Percentiles rank a stretch among this genome's conserved stretches.
phyloP scores from a whole-genome alignment of 371 early-diverging fungal species.

The Neoconidiobolus thromboides region DNA sequence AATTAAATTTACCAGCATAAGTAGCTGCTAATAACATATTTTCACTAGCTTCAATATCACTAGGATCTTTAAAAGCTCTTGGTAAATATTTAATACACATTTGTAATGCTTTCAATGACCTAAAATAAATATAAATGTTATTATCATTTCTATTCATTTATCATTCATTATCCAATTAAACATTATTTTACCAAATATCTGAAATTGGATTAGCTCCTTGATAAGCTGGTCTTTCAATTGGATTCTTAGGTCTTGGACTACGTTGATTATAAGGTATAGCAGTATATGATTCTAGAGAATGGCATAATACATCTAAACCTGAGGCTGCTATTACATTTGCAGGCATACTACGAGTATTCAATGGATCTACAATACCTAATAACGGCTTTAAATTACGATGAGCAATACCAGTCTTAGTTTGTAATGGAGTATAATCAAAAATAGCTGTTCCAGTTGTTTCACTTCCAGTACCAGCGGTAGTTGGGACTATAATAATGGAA shows the following conservation, averaged over 20 bases:
- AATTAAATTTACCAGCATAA: slow-evolving; percentile 32
- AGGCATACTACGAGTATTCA: slow-evolving; percentile 73
- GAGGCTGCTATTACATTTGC: slow-evolving; percentile 63
- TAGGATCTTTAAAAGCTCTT: slow-evolving; percentile 43
- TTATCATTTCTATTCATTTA: no score
- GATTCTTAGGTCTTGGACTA: slow-evolving; percentile 61
- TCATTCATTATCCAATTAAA: not conserved
- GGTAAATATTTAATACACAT: slow-evolving; percentile 68
- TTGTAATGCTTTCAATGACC: slow-evolving; percentile 50
- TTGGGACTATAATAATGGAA: slow-evolving; percentile 21
- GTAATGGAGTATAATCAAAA: slow-evolving; percentile 68
- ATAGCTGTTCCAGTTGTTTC: slow-evolving; percentile 84
- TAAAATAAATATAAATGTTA: not conserved
- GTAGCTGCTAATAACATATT: slow-evolving; percentile 83
- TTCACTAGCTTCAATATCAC: slow-evolving; percentile 52
- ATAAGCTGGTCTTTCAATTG: slow-evolving; percentile 71
- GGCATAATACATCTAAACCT: slow-evolving; percentile 75
- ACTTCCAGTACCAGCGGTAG: slow-evolving; percentile 37
- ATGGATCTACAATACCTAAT: slow-evolving; percentile 72
- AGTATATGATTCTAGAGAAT: slow-evolving; percentile 79
- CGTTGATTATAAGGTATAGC: slow-evolving; percentile 71
- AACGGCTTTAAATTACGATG: slow-evolving; percentile 67
- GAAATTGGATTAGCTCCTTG: slow-evolving; percentile 84
- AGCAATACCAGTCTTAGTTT: slow-evolving; percentile 82
- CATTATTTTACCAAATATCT: slow-evolving; percentile 44